Evolutionary conservation across 768 basidiomycete species (phyloP), one percentile per base, ranked within the genome.

Genomic region (Pisolithus sp.): DNA sequence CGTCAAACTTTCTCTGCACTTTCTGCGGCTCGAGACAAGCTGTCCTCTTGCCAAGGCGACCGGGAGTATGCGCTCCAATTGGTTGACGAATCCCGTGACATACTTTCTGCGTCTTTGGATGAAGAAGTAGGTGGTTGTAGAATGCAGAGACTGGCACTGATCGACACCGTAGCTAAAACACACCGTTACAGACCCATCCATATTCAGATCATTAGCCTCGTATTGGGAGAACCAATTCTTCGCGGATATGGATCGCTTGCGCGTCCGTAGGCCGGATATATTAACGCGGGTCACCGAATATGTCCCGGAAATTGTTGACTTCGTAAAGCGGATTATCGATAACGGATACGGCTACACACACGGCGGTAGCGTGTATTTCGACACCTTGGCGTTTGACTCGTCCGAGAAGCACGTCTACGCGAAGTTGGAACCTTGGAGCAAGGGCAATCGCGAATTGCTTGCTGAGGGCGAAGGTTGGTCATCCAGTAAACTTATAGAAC

Each of bases 231-330:
- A 71, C 30, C 79, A 83, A 50, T 99, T 93, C 73, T 93, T 95
- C 73, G 73, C 82, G 28, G 93, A 97, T 62, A 99, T 99, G 96
- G 71, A 74, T 15, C 81, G 85, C n/a, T 78, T 99, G 17, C 80
- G 80, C 55, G 88, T 98, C 38, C 83, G 86, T 52, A 82, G 86
- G 20, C 93, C 96, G 17, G 92, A 95, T 65, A 90, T 83, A 4
- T 69, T 97, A 49, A 98, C 96, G 1, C 85, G 95, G 39, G 96
- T 98, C 5, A 94, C 94, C 1, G 96, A 98, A 69, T 99, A 93
- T 68, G 86, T 99, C 7, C 91, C 93, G 4, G 94, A 98, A 70
- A 90, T 97, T 57, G 90, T 93, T 46, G 69, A 79, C 4, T 99
- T 93, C 66, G 87, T 98, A 37, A 79, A 93, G 64, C 73, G 79